phyloP scores from a whole-genome alignment of 2,329 filamentous ascomycete genomes.

The Fusarium papillatum region DNA sequence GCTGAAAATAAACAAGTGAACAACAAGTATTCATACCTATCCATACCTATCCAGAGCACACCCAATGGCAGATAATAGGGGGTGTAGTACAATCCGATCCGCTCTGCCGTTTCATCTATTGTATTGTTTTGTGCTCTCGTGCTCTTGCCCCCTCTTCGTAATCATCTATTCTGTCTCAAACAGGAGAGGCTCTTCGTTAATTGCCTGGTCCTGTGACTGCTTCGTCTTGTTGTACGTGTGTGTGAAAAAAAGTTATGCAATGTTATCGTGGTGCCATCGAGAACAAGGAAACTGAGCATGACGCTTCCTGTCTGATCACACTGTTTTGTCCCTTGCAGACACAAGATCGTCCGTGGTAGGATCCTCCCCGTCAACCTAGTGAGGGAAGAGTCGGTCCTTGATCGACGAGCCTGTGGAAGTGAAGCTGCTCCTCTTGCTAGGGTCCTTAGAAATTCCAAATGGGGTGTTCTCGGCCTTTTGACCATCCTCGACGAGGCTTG shows the following conservation, averaged over 20 bases:
- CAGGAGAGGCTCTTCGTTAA: neutral
- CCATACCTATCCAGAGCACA: constrained; percentile 11
- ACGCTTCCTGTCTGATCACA: neutral
- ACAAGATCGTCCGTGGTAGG: neutral
- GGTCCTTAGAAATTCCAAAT: constrained; percentile 37
- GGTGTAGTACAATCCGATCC: constrained; percentile 7
- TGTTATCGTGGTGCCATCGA: neutral
- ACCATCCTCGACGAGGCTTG: constrained; percentile 39
- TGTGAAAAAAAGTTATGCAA: neutral
- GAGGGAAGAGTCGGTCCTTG: constrained; percentile 43
- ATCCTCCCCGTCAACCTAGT: constrained; percentile 12
- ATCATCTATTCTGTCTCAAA: neutral
- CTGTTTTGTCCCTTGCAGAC: neutral
- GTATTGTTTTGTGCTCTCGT: constrained; percentile 4
- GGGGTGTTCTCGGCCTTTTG: constrained; percentile 40
- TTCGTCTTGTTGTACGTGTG: neutral
- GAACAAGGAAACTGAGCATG: neutral
- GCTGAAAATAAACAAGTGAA: constrained; percentile 29
- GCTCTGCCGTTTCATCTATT: constrained; percentile 8
- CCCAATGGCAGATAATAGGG: constrained; percentile 16
- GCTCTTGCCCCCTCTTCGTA: neutral
- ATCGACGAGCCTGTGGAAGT: constrained; percentile 42
- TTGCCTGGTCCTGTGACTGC: neutral
- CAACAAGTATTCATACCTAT: constrained; percentile 16
- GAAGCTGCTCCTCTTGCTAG: constrained; percentile 40